phyloP scores from a whole-genome alignment of 345 rosid species.

The Iberis pinnata region DNA sequence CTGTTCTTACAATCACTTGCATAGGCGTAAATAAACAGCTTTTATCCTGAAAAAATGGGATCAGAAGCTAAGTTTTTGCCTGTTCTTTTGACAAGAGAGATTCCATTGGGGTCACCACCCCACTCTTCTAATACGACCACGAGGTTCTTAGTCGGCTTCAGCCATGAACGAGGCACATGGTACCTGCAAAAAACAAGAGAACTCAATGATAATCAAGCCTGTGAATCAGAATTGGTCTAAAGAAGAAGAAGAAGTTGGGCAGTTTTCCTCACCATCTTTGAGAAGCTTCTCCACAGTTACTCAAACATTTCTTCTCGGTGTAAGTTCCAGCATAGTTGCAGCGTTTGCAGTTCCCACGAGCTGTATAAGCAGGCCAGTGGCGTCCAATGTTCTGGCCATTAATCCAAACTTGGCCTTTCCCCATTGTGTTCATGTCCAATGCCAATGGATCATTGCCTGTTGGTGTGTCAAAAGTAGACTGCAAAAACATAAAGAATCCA shows the following conservation, averaged over 20 bases:
- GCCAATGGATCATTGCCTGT: conserved; percentile 28
- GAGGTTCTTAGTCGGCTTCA: conserved; percentile 69
- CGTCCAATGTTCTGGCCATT: conserved; percentile 34
- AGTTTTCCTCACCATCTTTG: conserved; percentile 65
- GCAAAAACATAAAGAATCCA: conserved; percentile 12
- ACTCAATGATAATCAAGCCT: neutral
- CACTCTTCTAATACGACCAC: conserved; percentile 86
- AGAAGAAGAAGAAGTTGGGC: neutral
- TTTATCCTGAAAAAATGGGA: neutral
- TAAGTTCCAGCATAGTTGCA: conserved; percentile 28
- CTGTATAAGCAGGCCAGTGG: conserved; percentile 32
- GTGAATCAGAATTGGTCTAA: neutral
- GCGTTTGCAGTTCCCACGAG: conserved; percentile 22
- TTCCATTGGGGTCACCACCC: conserved; percentile 90
- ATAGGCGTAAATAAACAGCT: neutral
- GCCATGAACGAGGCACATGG: conserved; percentile 88
- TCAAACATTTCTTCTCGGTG: conserved; percentile 29
- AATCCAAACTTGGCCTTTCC: conserved; percentile 35
- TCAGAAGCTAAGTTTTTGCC: conserved; percentile 11
- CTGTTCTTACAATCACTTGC: neutral
- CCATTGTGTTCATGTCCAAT: conserved; percentile 34
- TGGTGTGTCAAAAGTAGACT: conserved; percentile 21
- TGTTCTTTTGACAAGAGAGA: conserved; percentile 62
- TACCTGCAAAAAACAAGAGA: conserved; percentile 51
- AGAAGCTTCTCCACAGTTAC: conserved; percentile 80